phyloP scores from a whole-genome alignment of 345 rosid species.

The Stellera chamaejasme region DNA sequence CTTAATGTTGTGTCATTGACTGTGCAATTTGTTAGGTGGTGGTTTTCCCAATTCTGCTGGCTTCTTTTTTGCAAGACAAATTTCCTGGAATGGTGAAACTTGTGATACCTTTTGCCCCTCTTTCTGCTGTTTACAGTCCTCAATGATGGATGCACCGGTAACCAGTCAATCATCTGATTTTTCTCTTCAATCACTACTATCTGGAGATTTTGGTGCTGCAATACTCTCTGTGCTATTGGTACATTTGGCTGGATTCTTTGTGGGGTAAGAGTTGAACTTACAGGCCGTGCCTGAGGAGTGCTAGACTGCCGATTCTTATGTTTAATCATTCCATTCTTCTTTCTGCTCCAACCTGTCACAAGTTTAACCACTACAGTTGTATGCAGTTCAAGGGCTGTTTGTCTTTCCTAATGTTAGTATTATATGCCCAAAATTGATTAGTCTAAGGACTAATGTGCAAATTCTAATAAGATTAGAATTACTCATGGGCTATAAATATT shows the following conservation, averaged over 20 bases:
- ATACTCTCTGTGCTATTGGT: slow-evolving; percentile 41
- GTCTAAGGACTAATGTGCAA: no score
- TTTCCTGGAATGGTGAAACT: slow-evolving; percentile 42
- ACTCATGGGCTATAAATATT: no score
- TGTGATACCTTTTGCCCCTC: slow-evolving; percentile 47
- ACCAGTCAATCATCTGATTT: slow-evolving; percentile 24
- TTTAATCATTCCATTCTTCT: background rate
- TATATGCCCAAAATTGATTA: no score
- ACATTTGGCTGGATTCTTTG: slow-evolving; percentile 53
- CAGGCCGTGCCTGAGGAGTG: background rate
- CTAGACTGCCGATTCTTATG: background rate
- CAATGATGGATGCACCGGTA: slow-evolving; percentile 25
- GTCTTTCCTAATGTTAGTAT: background rate
- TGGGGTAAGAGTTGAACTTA: slow-evolving; percentile 34
- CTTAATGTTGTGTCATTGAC: background rate
- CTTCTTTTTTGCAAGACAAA: slow-evolving; percentile 42
- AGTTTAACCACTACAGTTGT: no score
- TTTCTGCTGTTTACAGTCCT: slow-evolving; percentile 54
- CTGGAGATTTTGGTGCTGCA: slow-evolving; percentile 41
- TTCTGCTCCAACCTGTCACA: background rate
- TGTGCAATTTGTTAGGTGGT: slow-evolving; percentile 36
- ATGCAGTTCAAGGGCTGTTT: background rate
- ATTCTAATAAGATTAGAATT: no score
- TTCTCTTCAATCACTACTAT: slow-evolving; percentile 23
- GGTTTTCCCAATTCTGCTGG: slow-evolving; percentile 51